Base-by-base conservation (phyloP, 2,329 filamentous ascomycete genomes). In the Scedosporium minutisporum region DNA sequence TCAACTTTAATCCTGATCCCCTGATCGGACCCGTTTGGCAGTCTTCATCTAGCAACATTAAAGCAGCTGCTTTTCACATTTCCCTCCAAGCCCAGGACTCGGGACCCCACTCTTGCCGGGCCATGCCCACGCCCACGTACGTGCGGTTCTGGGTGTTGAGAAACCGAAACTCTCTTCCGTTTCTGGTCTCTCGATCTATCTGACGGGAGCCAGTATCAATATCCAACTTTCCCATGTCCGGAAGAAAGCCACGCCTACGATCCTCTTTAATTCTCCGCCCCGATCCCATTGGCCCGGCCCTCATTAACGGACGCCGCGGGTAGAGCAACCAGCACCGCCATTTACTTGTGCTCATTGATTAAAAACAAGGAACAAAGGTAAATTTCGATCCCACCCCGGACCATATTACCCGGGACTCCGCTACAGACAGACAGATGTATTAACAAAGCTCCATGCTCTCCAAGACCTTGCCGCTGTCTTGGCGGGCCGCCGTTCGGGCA, bases 261-360 rank as follows among this genome's bases (percentile, higher is more conserved):
- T 48, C 44, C 44, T 48, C 23, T 55, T 55, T 55, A 55, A 55
- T 55, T 55, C 51, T 55, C 51, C 51, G 51, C 51, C 51, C 18
- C 23, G 12, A 23, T 12, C 18, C 51, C 51, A 55, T 55, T 55
- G 51, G 51, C 51, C 23, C 21, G 51, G 21, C 23, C 51, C 18
- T 55, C 51, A 23, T 55, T 27, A 55, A 55, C 51, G 23, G 51
- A 27, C 23, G 51, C 51, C 51, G 51, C 23, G 51, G 23, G 51
- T 55, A 55, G 18, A 48, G 44, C 18, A 48, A 14, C 18, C 44
- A 48, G 1, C 44, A 7, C 18, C 7, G 44, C n/a, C 16, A 21
- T 48, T 48, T 6, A 38, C 33, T 12, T 12, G 33, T 38, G 4
- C 9, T 38, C 10, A 9, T 38, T 38, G 33, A 38, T 38, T 38